Percentiles rank a stretch among this genome's conserved stretches.
phyloP scores from a whole-genome alignment of 108 stramenopile genomes.

The Chaetoceros tenuissimus region DNA sequence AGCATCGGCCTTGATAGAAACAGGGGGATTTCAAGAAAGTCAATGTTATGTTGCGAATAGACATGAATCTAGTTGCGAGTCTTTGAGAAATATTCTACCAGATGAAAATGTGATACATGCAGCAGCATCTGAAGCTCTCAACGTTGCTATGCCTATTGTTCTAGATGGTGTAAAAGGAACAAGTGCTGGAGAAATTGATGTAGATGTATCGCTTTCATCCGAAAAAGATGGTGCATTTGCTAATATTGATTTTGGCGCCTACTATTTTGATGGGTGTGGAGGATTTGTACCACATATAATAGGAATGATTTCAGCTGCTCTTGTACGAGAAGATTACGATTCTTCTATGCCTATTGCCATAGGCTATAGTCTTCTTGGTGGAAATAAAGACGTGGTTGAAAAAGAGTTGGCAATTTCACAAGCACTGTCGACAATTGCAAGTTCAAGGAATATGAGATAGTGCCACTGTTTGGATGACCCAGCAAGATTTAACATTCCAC shows the following conservation, averaged over 20 bases:
- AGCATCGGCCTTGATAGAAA: constrained; percentile 13
- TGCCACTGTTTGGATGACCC: constrained; percentile 35
- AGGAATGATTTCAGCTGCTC: constrained; percentile 35
- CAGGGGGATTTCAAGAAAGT: constrained; percentile 6
- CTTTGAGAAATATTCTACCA: constrained; percentile 12
- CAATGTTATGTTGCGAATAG: constrained; percentile 43
- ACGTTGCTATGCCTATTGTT: not conserved
- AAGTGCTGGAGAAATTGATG: not conserved
- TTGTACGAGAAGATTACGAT: constrained; percentile 7
- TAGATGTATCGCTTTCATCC: constrained; percentile 5
- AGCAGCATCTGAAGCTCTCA: constrained; percentile 21
- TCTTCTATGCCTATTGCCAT: constrained; percentile 18
- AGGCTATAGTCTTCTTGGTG: constrained; percentile 38
- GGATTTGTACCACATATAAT: constrained; percentile 31
- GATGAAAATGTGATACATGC: constrained; percentile 25
- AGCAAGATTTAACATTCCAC: constrained; percentile 16
- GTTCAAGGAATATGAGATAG: constrained; percentile 20
- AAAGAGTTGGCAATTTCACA: constrained; percentile 25
- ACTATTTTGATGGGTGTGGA: constrained; percentile 46
- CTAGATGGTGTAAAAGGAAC: not conserved
- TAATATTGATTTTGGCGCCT: constrained; percentile 28
- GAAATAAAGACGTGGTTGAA: constrained; percentile 24
- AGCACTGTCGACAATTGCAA: constrained; percentile 23
- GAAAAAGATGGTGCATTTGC: constrained; percentile 6
- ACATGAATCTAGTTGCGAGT: constrained; percentile 26